phyloP scores from a whole-genome alignment of 495 filamentous ascomycete genomes.

The Penicillium salamii region DNA sequence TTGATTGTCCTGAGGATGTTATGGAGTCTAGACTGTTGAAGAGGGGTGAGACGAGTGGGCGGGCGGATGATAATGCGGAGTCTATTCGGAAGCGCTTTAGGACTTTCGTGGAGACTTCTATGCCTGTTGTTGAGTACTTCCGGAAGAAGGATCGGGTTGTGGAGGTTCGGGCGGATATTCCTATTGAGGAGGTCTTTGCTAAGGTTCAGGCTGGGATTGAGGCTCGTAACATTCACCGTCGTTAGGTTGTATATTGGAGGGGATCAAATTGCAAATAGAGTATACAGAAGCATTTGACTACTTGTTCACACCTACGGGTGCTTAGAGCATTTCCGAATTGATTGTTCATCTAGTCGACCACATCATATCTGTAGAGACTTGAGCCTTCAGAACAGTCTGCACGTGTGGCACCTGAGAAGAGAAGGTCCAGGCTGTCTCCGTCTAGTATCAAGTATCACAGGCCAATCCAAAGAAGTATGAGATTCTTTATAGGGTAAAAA shows the following conservation, averaged over 20 bases:
- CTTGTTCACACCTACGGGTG: too few species aligned
- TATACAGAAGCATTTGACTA: neutral
- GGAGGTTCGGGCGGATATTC: constrained; percentile 64
- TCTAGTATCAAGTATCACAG: neutral
- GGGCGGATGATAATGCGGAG: constrained; percentile 91
- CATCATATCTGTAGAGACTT: too few species aligned
- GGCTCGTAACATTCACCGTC: constrained; percentile 40
- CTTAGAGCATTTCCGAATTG: neutral
- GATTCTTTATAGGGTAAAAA: constrained; percentile 20
- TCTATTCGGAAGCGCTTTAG: constrained; percentile 93
- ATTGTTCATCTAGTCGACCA: too few species aligned
- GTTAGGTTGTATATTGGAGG: constrained; percentile 13
- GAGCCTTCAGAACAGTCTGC: too few species aligned
- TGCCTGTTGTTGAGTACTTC: constrained; percentile 91
- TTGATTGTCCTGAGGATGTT: constrained; percentile 83
- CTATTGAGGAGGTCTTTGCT: constrained; percentile 72
- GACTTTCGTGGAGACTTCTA: constrained; percentile 89
- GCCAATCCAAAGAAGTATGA: constrained; percentile 18
- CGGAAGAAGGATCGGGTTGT: constrained; percentile 75
- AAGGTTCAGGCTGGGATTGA: constrained; percentile 57
- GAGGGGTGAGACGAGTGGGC: constrained; percentile 85
- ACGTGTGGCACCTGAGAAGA: too few species aligned
- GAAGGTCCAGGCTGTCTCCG: too few species aligned
- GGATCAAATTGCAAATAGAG: constrained; percentile 8
- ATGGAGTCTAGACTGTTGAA: constrained; percentile 82